phyloP scores from a whole-genome alignment of 2,329 filamentous ascomycete species.

The Pseudogymnoascus sp. region DNA sequence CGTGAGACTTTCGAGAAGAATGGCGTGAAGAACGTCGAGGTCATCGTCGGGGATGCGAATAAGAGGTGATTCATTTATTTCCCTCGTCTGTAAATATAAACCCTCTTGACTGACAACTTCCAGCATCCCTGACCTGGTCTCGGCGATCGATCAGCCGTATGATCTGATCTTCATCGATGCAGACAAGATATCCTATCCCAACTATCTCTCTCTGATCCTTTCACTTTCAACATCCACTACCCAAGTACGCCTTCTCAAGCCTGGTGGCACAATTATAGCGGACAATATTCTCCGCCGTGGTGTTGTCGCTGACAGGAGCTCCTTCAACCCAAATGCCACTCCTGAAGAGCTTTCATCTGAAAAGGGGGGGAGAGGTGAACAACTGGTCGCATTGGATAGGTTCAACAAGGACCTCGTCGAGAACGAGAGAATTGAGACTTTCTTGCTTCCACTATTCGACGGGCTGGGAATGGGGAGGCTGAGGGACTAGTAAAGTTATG shows the following conservation, averaged over 20 bases:
- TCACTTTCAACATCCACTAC: slow-evolving; percentile 33
- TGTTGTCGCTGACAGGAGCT: slow-evolving; percentile 36
- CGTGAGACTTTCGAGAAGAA: slow-evolving; percentile 33
- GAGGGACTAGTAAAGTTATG: slow-evolving; percentile 15
- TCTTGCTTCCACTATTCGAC: slow-evolving; percentile 35
- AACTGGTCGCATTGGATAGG: slow-evolving; percentile 23
- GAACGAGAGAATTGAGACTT: slow-evolving; percentile 30
- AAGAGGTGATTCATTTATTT: slow-evolving; percentile 34
- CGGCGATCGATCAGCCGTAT: slow-evolving; percentile 35
- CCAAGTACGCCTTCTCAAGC: slow-evolving; percentile 36
- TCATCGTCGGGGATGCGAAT: slow-evolving; percentile 40
- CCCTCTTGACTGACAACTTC: neutral
- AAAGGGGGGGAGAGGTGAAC: slow-evolving; percentile 9
- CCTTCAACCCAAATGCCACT: slow-evolving; percentile 26
- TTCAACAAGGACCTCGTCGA: slow-evolving; percentile 31
- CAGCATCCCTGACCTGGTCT: slow-evolving; percentile 14
- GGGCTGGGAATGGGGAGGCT: slow-evolving; percentile 30
- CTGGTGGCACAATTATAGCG: slow-evolving; percentile 44
- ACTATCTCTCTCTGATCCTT: slow-evolving; percentile 41
- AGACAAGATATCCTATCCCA: slow-evolving; percentile 44
- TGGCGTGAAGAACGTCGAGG: slow-evolving; percentile 38
- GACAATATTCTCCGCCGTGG: slow-evolving; percentile 47
- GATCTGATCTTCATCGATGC: slow-evolving; percentile 49
- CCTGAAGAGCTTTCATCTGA: slow-evolving; percentile 5
- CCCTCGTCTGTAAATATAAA: neutral